These are phyloP conservation scores for Entophlyctis luteolus DNA, from an alignment of 192 early-diverging fungal genomes.

Conservation along the genomic window DNA sequence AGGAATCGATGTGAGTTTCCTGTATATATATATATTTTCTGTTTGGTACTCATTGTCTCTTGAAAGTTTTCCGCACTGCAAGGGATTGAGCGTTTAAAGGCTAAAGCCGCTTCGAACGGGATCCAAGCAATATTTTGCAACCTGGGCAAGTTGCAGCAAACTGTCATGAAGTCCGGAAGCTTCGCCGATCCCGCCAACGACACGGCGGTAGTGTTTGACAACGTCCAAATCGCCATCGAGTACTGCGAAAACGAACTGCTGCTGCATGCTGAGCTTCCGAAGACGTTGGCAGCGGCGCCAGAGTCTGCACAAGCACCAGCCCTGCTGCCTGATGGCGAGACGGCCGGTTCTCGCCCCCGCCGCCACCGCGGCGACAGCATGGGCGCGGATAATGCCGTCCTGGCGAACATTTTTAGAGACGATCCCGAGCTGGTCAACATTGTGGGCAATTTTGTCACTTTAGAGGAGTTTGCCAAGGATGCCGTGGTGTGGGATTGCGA, in stretches of 20 bases:
- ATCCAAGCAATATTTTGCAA: slow-evolving; percentile 85
- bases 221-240: slow-evolving; percentile 84
- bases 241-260: slow-evolving; percentile 91
- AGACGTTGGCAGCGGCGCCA: too few relatives aligned
- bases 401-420: too few relatives aligned
- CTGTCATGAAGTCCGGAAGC: slow-evolving; percentile 35
- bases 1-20: slow-evolving; percentile 69
- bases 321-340: too few relatives aligned
- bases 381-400: too few relatives aligned
- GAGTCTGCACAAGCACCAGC: too few relatives aligned
- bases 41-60: background rate
- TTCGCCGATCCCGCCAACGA: slow-evolving; percentile 32
- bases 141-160: slow-evolving; percentile 34
- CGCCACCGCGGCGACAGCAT: too few relatives aligned
- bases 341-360: too few relatives aligned
- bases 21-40: background rate
- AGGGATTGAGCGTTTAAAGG: slow-evolving; percentile 79
- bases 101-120: slow-evolving; percentile 61
- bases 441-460: too few relatives aligned
- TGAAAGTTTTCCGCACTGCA: slow-evolving; percentile 80
- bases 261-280: too few relatives aligned
- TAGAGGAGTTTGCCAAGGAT: too few relatives aligned
- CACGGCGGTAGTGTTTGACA: slow-evolving; percentile 72
- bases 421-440: too few relatives aligned
- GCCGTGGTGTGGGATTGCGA: slow-evolving; percentile 60